Percentiles rank a stretch among this genome's conserved stretches.
These are phyloP conservation scores for Fusarium sp. DNA, from an alignment of 2,329 filamentous ascomycete genomes.

Conservation along the genomic window DNA sequence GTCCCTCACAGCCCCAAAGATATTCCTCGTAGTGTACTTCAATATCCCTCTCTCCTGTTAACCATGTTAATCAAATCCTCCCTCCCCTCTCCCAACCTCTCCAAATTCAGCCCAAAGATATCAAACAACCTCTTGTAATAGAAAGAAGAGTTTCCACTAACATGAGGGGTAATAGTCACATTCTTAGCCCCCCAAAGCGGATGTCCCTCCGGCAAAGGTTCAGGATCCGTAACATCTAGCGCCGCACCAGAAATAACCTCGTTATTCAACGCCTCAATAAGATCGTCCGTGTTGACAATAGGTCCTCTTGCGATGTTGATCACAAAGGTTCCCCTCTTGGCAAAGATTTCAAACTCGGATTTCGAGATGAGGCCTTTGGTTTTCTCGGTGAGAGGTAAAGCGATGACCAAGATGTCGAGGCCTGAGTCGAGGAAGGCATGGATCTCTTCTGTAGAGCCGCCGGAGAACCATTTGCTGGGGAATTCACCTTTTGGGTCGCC, in stretches of 20 bases:
- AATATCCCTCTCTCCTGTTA: constrained; percentile 51
- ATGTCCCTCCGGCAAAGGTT: constrained; percentile 76
- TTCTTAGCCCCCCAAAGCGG: constrained; percentile 77
- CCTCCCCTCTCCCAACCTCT: constrained; percentile 51
- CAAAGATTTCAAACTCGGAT: constrained; percentile 60
- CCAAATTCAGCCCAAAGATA: constrained; percentile 57
- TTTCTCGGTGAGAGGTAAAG: constrained; percentile 61
- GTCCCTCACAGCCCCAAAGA: no score
- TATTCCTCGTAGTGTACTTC: no score
- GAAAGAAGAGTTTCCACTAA: constrained; percentile 56
- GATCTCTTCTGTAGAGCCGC: constrained; percentile 55
- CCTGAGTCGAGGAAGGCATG: constrained; percentile 62
- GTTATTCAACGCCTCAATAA: constrained; percentile 69
- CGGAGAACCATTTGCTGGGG: constrained; percentile 64
- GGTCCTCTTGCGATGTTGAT: constrained; percentile 76
- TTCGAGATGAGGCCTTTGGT: constrained; percentile 63
- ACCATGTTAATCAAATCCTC: constrained; percentile 56
- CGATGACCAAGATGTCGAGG: constrained; percentile 65
- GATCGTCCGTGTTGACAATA: constrained; percentile 61
- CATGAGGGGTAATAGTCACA: constrained; percentile 69
- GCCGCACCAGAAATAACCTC: constrained; percentile 70
- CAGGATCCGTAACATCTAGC: constrained; percentile 82
- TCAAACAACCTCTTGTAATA: constrained; percentile 56
- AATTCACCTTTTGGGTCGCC: constrained; percentile 62
- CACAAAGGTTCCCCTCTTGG: constrained; percentile 65